These are phyloP conservation scores for Coemansia sp. DNA, from an alignment of 192 early-diverging fungal species.

Conservation along the genomic window DNA sequence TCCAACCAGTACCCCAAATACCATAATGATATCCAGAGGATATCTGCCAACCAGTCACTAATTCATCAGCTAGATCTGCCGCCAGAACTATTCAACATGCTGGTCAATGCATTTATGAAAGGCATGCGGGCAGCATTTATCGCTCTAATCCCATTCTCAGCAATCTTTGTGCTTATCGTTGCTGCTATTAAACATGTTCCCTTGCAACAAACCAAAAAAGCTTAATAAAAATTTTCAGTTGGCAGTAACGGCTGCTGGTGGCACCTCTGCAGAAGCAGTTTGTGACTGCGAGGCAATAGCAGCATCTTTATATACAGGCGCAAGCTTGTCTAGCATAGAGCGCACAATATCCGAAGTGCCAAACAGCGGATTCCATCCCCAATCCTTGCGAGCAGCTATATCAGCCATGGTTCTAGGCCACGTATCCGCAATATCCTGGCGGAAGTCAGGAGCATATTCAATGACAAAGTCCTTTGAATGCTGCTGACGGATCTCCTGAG, in stretches of 20 bases:
- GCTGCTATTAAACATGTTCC: conserved; percentile 22
- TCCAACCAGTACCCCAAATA: conserved; percentile 7
- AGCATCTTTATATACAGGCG: conserved; percentile 35
- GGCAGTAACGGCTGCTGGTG: not conserved
- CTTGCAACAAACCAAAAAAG: conserved; percentile 21
- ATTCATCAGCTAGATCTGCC: conserved; percentile 40
- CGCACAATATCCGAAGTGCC: conserved; percentile 60
- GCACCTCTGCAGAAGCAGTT: not conserved
- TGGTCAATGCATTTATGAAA: conserved; percentile 39
- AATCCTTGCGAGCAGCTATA: conserved; percentile 57
- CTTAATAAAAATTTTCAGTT: conserved; percentile 1
- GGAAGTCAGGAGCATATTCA: conserved; percentile 58
- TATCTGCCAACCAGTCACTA: conserved; percentile 29
- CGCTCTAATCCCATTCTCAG: conserved; percentile 43
- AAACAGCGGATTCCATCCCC: conserved; percentile 64
- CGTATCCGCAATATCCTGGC: conserved; percentile 65
- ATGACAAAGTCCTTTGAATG: conserved; percentile 57
- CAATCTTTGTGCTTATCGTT: conserved; percentile 15
- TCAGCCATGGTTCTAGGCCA: conserved; percentile 67
- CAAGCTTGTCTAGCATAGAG: conserved; percentile 59
- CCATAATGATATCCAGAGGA: conserved; percentile 18
- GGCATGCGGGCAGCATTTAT: conserved; percentile 40
- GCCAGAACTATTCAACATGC: conserved; percentile 16
- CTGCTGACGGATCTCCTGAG: conserved; percentile 53
- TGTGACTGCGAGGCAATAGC: not conserved